phyloP scores from a whole-genome alignment of 1,139 yeast genomes.

The Kodamaea anthophila region DNA sequence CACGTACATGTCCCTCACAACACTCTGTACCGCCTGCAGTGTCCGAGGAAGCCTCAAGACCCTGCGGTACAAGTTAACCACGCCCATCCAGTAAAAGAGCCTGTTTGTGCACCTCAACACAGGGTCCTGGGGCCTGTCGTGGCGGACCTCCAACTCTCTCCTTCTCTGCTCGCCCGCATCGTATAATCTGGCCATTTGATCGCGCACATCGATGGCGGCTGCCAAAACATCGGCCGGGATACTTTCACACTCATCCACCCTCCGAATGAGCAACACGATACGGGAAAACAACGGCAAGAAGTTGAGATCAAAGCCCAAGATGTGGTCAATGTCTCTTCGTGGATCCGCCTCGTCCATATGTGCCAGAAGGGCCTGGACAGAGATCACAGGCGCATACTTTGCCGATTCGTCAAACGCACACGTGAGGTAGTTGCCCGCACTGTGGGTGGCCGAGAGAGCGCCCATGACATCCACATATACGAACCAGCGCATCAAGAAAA shows the following conservation, averaged over 20 bases:
- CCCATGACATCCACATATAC: constrained; percentile 69
- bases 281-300: constrained; percentile 46
- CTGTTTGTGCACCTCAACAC: constrained; percentile 48
- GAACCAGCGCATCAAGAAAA: constrained; percentile 65
- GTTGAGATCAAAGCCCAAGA: constrained; percentile 53
- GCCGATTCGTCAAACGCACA: constrained; percentile 2
- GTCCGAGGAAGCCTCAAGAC: constrained; percentile 43
- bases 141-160: constrained; percentile 22
- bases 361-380: constrained; percentile 12
- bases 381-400: constrained; percentile 15
- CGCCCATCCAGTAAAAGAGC: constrained; percentile 50
- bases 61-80: constrained; percentile 52
- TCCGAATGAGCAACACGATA: constrained; percentile 39
- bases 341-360: constrained; percentile 15
- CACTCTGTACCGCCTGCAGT: constrained; percentile 41
- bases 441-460: constrained; percentile 40
- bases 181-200: constrained; percentile 24
- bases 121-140: constrained; percentile 26
- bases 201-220: constrained; percentile 44
- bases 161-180: constrained; percentile 29
- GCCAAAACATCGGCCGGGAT: constrained; percentile 33
- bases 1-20: constrained; percentile 37
- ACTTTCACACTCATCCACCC: constrained; percentile 19
- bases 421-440: constrained; percentile 22
- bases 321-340: constrained; percentile 46